Evolutionary conservation across 2,329 filamentous ascomycete genomes (phyloP).

Genomic region (Fusarium irregulare): DNA sequence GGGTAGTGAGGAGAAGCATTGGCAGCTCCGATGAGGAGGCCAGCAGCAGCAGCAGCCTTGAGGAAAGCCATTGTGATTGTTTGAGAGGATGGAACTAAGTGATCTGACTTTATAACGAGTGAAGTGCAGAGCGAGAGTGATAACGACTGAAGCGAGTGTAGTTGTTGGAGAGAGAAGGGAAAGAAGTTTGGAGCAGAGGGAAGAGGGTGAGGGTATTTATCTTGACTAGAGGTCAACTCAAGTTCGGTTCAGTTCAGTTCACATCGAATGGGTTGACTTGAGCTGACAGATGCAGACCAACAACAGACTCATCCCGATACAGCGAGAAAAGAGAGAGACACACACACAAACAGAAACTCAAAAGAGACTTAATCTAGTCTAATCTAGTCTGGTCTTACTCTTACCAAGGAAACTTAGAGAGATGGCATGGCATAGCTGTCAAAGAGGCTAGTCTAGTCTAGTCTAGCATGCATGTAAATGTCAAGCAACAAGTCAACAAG

Average conservation of each 20-base stretch:
- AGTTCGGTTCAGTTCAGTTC: background rate
- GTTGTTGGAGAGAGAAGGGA: slow-evolving; percentile 12
- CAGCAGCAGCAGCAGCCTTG: slow-evolving; percentile 26
- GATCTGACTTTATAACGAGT: slow-evolving; percentile 27
- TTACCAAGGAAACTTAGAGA: background rate
- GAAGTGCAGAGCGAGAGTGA: slow-evolving; percentile 28
- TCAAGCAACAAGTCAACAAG: background rate
- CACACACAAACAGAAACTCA: background rate
- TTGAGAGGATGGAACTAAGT: background rate
- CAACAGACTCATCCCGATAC: background rate
- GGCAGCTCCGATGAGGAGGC: slow-evolving; percentile 35
- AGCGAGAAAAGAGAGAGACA: background rate
- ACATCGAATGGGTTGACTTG: background rate
- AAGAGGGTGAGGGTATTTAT: slow-evolving; percentile 35
- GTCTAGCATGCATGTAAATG: background rate
- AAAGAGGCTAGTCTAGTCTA: background rate
- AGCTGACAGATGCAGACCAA: background rate
- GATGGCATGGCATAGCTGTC: background rate
- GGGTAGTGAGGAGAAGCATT: slow-evolving; percentile 20
- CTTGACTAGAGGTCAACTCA: background rate
- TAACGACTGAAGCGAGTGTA: slow-evolving; percentile 39
- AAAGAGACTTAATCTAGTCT: background rate
- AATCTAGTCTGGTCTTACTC: slow-evolving; percentile 5
- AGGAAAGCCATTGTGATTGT: slow-evolving; percentile 32
- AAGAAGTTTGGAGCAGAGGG: background rate